These are phyloP conservation scores for Musa schizocarpa DNA, from an alignment of 176 grass and related monocot genomes.

Conservation along the genomic window DNA sequence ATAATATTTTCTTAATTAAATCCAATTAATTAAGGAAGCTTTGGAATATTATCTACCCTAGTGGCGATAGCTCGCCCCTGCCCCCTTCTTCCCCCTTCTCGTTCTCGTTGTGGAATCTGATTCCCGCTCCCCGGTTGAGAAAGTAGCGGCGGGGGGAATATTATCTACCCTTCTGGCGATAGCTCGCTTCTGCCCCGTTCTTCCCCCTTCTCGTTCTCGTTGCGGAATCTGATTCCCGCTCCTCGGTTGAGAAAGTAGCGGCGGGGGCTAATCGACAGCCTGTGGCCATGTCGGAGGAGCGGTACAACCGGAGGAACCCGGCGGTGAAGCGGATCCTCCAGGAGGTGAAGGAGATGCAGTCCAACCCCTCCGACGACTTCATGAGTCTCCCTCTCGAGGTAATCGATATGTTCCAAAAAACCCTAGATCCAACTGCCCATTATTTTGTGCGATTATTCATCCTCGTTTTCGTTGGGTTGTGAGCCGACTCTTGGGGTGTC, in stretches of 20 bases:
- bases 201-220: not conserved
- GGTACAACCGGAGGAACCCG: slow-evolving; percentile 94
- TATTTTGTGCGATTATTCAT: not conserved
- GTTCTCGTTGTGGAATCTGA: not conserved
- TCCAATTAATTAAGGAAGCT: too few species aligned
- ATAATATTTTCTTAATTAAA: too few species aligned
- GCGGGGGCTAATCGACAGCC: not conserved
- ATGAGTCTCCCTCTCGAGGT: slow-evolving; percentile 92
- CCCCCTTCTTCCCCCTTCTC: not conserved
- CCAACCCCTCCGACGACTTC: slow-evolving; percentile 93
- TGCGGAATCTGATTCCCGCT: not conserved
- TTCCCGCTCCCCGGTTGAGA: not conserved
- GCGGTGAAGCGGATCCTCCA: slow-evolving; percentile 99
- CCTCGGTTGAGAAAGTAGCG: not conserved
- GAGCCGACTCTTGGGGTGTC: not conserved
- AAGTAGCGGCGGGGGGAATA: not conserved
- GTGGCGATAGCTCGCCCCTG: not conserved
- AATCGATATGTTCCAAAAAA: not conserved
- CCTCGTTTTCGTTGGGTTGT: not conserved
- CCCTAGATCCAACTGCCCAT: not conserved
- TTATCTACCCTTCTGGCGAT: too few species aligned
- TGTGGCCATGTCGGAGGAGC: slow-evolving; percentile 37
- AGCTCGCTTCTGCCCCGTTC: not conserved
- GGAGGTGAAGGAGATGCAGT: slow-evolving; percentile 99
- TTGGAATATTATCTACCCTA: too few species aligned